These are phyloP conservation scores for Dipteronia sinensis DNA, from an alignment of 345 rosid genomes.

Conservation along the genomic window DNA sequence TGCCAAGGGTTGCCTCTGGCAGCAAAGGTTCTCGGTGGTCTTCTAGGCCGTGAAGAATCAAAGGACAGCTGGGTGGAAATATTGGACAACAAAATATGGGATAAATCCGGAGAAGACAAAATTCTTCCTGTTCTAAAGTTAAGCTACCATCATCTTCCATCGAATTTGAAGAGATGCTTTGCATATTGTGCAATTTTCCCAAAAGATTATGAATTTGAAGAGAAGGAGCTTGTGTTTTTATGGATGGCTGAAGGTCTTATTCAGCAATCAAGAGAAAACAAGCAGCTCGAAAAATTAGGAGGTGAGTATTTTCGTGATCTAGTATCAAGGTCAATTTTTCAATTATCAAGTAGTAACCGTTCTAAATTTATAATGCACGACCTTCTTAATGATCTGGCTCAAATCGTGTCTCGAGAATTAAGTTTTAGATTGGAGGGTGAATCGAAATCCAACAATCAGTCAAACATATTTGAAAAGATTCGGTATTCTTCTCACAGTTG, in stretches of 20 bases:
- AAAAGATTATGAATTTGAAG: background rate
- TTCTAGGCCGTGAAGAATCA: background rate
- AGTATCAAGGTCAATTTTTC: background rate
- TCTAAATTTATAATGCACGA: background rate
- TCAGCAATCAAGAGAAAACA: background rate
- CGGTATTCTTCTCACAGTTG: background rate
- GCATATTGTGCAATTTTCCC: background rate
- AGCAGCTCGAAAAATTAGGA: background rate
- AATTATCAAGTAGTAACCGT: background rate
- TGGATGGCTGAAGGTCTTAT: background rate
- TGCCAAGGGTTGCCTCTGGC: conserved; percentile 21
- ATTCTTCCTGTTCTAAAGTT: background rate
- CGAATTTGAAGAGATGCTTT: background rate
- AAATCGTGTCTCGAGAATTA: background rate
- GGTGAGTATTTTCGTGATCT: conserved; percentile 10
- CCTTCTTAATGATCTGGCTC: background rate
- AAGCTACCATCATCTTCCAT: background rate
- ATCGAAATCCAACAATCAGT: background rate
- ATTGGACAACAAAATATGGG: background rate
- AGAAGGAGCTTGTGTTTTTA: background rate
- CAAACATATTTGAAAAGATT: background rate
- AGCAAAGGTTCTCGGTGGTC: conserved; percentile 15
- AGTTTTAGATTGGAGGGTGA: background rate
- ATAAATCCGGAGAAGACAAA: background rate
- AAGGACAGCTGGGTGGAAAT: background rate